These are phyloP conservation scores for Amphibolis antarctica DNA, from an alignment of 106 monocot genomes.

Conservation along the genomic window DNA sequence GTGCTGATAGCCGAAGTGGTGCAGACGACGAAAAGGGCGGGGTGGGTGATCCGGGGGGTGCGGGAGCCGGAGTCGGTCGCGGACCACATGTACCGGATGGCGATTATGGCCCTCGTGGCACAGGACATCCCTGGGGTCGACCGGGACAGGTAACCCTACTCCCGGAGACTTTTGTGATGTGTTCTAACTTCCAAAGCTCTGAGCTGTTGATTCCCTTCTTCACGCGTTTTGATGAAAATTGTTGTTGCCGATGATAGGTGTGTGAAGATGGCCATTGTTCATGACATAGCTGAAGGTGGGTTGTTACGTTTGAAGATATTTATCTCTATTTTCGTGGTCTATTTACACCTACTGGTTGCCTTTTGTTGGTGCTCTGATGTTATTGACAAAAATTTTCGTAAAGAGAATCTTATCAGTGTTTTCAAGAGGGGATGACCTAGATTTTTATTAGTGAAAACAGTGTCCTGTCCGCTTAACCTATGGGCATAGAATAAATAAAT, in stretches of 20 bases:
- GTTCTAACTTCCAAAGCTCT: background rate
- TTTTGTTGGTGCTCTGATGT: background rate
- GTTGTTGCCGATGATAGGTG: conserved; percentile 32
- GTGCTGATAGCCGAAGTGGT: background rate
- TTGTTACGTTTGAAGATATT: background rate
- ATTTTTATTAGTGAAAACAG: no score
- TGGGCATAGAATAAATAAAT: no score
- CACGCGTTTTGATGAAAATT: background rate
- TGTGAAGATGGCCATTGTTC: conserved; percentile 84
- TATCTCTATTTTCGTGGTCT: background rate
- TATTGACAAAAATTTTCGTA: no score
- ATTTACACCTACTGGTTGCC: background rate
- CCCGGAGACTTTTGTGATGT: background rate
- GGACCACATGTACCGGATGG: conserved; percentile 99
- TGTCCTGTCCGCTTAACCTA: no score
- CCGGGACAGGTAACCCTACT: conserved; percentile 73
- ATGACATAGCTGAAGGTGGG: conserved; percentile 83
- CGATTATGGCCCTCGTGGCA: conserved; percentile 73
- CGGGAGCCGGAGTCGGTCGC: conserved; percentile 81
- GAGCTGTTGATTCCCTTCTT: no score
- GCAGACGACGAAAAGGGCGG: conserved; percentile 86
- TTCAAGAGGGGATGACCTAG: no score
- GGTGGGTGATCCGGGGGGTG: conserved; percentile 74
- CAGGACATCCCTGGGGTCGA: conserved; percentile 43
- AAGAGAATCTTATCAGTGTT: no score